Evolutionary conservation across 208 protist genomes (phyloP).

Genomic region (Blechomonas ayalai): DNA sequence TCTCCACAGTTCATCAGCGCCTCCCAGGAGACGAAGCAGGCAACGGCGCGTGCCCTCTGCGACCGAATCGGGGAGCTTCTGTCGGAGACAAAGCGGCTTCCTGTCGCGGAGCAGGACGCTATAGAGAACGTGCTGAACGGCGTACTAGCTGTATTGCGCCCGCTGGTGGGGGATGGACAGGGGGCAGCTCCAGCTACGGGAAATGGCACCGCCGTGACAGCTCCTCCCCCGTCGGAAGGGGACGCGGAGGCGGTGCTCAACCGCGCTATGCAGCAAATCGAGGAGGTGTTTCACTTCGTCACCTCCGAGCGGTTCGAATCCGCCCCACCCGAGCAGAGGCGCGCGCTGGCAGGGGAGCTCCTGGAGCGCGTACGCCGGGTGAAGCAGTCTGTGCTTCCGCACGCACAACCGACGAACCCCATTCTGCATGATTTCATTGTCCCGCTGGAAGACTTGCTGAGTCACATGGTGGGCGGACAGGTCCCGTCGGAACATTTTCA

Average conservation of each 20-base stretch:
- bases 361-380: slow-evolving; percentile 18
- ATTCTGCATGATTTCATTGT: slow-evolving; percentile 37
- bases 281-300: slow-evolving; percentile 24
- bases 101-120: slow-evolving; percentile 1
- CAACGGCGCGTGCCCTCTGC: slow-evolving; percentile 1
- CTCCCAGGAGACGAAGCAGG: slow-evolving; percentile 2
- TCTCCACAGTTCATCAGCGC: slow-evolving; percentile 17
- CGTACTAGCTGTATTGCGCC: neutral
- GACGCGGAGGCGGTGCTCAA: neutral
- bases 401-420: neutral
- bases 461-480: neutral
- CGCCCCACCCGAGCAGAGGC: slow-evolving; percentile 18
- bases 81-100: neutral
- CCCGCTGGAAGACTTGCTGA: slow-evolving; percentile 39
- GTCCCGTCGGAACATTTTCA: slow-evolving; percentile 16
- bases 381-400: slow-evolving; percentile 6
- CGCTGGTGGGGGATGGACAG: slow-evolving; percentile 4
- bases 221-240: neutral
- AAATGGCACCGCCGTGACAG: slow-evolving; percentile 2
- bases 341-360: slow-evolving; percentile 12
- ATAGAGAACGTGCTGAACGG: slow-evolving; percentile 11
- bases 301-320: slow-evolving; percentile 34
- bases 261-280: slow-evolving; percentile 12
- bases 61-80: neutral
- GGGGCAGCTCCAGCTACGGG: slow-evolving; percentile 2